Base-by-base conservation (phyloP, 2,329 filamentous ascomycete genomes). In the Exophiala spinifera region DNA sequence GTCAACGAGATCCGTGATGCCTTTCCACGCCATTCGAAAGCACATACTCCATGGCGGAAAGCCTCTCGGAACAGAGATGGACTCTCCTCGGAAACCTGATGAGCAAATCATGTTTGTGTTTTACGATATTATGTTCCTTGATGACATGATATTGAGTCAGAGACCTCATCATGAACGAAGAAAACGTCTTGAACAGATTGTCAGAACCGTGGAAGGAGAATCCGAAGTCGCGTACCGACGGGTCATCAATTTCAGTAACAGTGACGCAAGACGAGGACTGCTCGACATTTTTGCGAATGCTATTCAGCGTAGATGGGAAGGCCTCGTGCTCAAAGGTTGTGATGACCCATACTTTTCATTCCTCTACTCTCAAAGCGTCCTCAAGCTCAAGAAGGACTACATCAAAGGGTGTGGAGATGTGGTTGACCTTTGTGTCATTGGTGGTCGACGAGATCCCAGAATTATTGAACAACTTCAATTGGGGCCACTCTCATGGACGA, bases 311-410 rank as follows among this genome's bases (percentile, higher is more conserved):
- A 78, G 83, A 25, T 85, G 83, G 66, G 91, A 96, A 72, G 91
- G 91, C 0, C 76, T 94, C 14, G 84, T 96, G 0, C 69, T 96
- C 46, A 96, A 95, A 69, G 83, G 87, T 0, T 76, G 75, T 25
- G 84, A 90, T 55, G 83, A 87, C 20, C 84, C 90, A 0, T 96
- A 95, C 66, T 88, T 95, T 59, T 75, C 82, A 51, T 53, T 66
- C 63, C 61, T 43, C 63, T 74, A 73, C 55, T 66, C 69, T 2
- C 74, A 74, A 13, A 76, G 74, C 53, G 87, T 84, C 67, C 88
- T 96, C 65, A 96, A 96, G 70, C 70, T 96, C 39, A 96, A 96
- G 70, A 90, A 90, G 64, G 89, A 94, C 65, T 95, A 95, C 64
- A 81, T 95, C 34, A 52, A 80, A 21, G 83, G 83, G 2, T 82